Evolutionary conservation across 2,329 filamentous ascomycete genomes (phyloP), one percentile per base, ranked within the genome.

Genomic region (Sporothrix euskadiensis): DNA sequence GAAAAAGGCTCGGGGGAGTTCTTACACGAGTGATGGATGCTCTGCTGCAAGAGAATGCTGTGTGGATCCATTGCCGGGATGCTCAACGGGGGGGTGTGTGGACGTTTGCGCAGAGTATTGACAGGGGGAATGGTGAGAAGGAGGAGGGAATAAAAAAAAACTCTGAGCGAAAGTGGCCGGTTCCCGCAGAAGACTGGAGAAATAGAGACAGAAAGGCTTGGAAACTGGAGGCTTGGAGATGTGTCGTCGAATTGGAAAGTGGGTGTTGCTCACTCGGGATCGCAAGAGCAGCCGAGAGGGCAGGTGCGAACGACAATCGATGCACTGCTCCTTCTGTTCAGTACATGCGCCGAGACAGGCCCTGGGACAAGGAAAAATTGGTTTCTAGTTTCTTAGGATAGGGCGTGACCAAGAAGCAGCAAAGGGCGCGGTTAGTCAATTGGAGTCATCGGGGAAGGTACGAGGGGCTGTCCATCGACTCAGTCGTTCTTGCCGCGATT

Each of bases 31-130:
- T 71, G 54, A 52, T 71, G 73, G 22, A 71, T 69, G 59, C 54
- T 74, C 54, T 73, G 73, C 35, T 68, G 39, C 30, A 73, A 59
- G 10, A 71, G 73, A 26, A 26, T 74, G 59, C 44, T 57, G 69
- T 69, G 74, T 73, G 71, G 74, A 73, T 75, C 74, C 74, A 75
- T 75, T 9, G 26, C 30, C 61, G 26, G 63, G 69, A 61, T 54
- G 61, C 61, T 69, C 63, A 71, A 30, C 30, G 19, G 52, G 49
- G 49, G 61, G 47, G 35, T 56, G 26, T 19, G 41, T 9, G 41
- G 39, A 16, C 41, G 12, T 26, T 22, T 14, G 22, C 35, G 26
- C 22, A 32, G 44, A 16, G 57, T 63, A 22, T 65, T 65, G 71
- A 57, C 71, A 41, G 26, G 22, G 56, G 54, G 5, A 39, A 30